Percentiles rank a stretch among this genome's conserved stretches.
phyloP scores from a whole-genome alignment of 345 rosid species.

The Eucalyptus rudis region DNA sequence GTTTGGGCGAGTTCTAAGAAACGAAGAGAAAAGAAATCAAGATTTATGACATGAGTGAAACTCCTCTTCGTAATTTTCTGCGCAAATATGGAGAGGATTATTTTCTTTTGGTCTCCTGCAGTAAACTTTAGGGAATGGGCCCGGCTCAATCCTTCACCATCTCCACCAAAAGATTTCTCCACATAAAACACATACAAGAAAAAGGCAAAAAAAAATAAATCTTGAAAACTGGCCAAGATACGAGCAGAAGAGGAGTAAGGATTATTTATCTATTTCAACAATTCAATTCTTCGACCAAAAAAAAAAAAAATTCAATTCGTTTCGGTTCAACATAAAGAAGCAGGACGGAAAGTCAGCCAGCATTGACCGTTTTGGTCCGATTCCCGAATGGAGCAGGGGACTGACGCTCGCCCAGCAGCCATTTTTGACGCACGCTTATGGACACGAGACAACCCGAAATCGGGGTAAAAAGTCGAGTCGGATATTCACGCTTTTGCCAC shows the following conservation, averaged over 20 bases:
- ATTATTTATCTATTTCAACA: background rate
- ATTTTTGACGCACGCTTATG: background rate
- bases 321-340: background rate
- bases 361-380: background rate
- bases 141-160: no score
- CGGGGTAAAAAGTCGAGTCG: background rate
- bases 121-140: no score
- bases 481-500: background rate
- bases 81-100: background rate
- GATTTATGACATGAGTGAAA: background rate
- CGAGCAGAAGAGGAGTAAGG: background rate
- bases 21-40: background rate
- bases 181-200: background rate
- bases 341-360: background rate
- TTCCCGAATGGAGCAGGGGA: background rate
- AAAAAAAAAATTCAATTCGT: no score
- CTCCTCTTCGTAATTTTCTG: rapidly evolving
- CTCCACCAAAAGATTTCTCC: background rate
- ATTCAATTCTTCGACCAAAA: background rate
- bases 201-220: background rate
- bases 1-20: background rate
- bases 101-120: background rate
- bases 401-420: background rate
- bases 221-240: background rate
- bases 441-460: background rate